Evolutionary conservation across 306 rosid genomes (phyloP).

Genomic region (Trifolium fragiferum): DNA sequence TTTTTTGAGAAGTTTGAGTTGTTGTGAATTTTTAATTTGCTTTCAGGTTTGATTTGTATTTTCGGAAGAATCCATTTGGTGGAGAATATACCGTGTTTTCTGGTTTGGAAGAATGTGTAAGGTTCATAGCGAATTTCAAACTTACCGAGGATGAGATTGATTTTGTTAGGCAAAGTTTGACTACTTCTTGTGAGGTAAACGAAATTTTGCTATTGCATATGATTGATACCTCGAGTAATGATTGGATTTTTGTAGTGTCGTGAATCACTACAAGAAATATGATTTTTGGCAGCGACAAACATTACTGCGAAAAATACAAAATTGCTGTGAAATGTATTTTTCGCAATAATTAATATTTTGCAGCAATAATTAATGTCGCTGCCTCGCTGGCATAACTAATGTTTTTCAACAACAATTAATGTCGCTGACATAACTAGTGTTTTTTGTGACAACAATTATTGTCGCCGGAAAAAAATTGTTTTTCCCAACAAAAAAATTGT

Average conservation of each 20-base stretch:
- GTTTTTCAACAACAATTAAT: too few species aligned
- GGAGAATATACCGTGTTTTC: slow-evolving; percentile 97
- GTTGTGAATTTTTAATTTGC: slow-evolving; percentile 34
- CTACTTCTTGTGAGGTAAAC: slow-evolving; percentile 86
- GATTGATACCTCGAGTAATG: slow-evolving; percentile 2
- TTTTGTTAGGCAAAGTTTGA: slow-evolving; percentile 69
- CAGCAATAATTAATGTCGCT: too few species aligned
- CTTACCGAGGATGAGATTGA: slow-evolving; percentile 77
- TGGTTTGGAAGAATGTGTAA: slow-evolving; percentile 94
- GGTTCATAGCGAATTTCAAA: slow-evolving; percentile 88
- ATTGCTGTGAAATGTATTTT: too few species aligned
- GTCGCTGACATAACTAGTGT: too few species aligned
- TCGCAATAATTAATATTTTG: too few species aligned
- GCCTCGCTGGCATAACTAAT: too few species aligned
- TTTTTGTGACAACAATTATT: too few species aligned
- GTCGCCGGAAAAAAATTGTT: too few species aligned
- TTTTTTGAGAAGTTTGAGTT: slow-evolving; percentile 39
- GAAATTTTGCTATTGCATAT: background rate
- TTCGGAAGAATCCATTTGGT: slow-evolving; percentile 96
- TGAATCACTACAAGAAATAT: too few species aligned
- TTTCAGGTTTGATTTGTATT: slow-evolving; percentile 95
- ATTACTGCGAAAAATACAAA: too few species aligned
- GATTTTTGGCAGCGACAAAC: too few species aligned
- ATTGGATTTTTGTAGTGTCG: slow-evolving; percentile 2
- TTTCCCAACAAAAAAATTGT: too few species aligned